Percentiles rank a stretch among this genome's conserved stretches.
Evolutionary conservation across 2,329 filamentous ascomycete species (phyloP).

Genomic region (Pestalotiopsis sp.): DNA sequence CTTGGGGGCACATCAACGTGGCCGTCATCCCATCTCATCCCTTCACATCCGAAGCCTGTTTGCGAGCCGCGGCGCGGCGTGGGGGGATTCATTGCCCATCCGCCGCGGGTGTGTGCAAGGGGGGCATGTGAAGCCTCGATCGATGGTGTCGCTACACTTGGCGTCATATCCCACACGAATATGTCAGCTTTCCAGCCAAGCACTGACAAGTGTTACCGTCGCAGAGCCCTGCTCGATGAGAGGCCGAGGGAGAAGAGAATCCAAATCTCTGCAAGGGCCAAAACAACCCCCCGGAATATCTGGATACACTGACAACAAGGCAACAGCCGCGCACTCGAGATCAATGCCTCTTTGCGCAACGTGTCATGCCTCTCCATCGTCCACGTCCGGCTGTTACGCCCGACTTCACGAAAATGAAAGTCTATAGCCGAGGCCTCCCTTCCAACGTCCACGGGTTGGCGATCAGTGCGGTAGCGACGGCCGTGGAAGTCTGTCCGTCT

Average conservation of each 20-base stretch:
- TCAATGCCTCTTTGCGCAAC: background rate
- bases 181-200: background rate
- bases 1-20: background rate
- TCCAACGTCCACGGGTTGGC: background rate
- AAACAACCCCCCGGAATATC: background rate
- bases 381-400: background rate
- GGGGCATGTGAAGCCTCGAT: background rate
- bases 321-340: background rate
- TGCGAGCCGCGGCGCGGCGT: background rate
- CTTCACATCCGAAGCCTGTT: background rate
- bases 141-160: background rate
- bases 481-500: background rate
- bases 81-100: background rate
- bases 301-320: background rate
- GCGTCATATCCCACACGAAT: background rate
- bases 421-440: background rate
- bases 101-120: background rate
- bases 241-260: background rate
- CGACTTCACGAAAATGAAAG: background rate
- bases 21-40: background rate
- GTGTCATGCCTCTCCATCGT: background rate
- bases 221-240: background rate
- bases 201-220: background rate
- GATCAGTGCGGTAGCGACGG: too few species aligned
- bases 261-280: background rate